Evolutionary conservation across 2,329 filamentous ascomycete species (phyloP), one percentile per base, ranked within the genome.

Genomic region (Aspergillus sp.): DNA sequence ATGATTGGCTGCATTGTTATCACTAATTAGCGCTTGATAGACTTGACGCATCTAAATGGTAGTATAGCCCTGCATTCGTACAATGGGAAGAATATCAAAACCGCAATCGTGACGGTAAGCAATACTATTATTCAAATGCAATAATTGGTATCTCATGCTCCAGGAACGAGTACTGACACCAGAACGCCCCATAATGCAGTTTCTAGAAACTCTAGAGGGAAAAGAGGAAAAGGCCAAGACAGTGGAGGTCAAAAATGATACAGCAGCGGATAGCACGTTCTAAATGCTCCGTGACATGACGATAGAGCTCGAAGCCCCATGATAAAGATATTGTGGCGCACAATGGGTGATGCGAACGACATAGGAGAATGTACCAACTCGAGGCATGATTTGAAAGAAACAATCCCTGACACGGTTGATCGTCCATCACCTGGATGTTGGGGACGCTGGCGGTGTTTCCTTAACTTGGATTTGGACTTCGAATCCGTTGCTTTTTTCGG

Each of bases 391-490:
- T 30, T 7, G 43, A 28, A 30, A 31, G n/a, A 17, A 25, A 30
- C 23, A 7, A 30, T n/a, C 2, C 28, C 30, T 19, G 19, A n/a
- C 17, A 54, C 30, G 23, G 41, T n/a, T 5, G n/a, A 7, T 13
- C 34, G 34, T 17, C 22, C 43, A 46, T 13, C 52, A 43, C 53
- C 13, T 46, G 19, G 17, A 28, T 28, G 23, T 45, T 11, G 55
- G 52, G 15, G 49, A 54, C 22, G 56, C 61, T 4, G 72, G 64
- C 9, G 72, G 74, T 34, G 74, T 76, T 19, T 51, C 64, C 19
- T 50, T 62, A 13, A 76, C 64, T 54, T 73, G 71, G 11, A 74
- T 62, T 30, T 71, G 66, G 9, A 69, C 30, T 19, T 41, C 50
- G 19, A 48, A 28, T 31, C 31, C 41, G 13, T 23, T 25, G 3